A percentile compares a stretch with the other conserved stretches of the same genome.
Conservation (phyloP, 768 basidiomycete species). For the Leccinum disarticulatum region DNA sequence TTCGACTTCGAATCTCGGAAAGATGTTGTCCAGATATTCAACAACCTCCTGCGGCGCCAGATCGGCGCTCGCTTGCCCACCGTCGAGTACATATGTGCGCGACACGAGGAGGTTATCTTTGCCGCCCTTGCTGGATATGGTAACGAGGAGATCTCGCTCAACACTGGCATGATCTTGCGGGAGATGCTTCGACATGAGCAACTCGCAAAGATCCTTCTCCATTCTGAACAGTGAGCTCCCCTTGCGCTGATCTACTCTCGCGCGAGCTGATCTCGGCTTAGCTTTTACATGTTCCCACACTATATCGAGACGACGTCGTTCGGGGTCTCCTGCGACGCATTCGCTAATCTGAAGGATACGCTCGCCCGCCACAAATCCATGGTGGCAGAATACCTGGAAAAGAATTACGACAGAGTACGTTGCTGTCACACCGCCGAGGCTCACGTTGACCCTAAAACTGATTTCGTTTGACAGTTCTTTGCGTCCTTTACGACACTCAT, state of each 20-base stretch:
- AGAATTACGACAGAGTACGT: conserved; percentile 92
- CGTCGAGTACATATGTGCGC: conserved; percentile 85
- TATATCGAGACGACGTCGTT: conserved; percentile 98
- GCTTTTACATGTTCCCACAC: conserved; percentile 81
- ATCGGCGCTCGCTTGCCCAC: conserved; percentile 96
- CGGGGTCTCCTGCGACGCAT: conserved; percentile 97
- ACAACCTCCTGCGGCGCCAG: conserved; percentile 84
- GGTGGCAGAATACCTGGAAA: conserved; percentile 96
- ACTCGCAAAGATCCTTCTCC: conserved; percentile 82
- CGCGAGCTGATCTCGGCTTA: background rate
- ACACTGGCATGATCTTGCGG: conserved; percentile 96
- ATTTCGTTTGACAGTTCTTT: conserved; percentile 75
- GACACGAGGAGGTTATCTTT: conserved; percentile 75
- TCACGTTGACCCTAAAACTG: background rate
- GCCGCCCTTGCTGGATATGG: conserved; percentile 88
- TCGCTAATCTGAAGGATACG: conserved; percentile 96
- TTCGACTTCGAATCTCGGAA: conserved; percentile 95
- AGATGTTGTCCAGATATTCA: conserved; percentile 85
- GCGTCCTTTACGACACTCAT: conserved; percentile 91
- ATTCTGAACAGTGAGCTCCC: conserved; percentile 85
- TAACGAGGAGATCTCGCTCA: conserved; percentile 94
- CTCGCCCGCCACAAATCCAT: conserved; percentile 96
- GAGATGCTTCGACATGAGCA: conserved; percentile 96
- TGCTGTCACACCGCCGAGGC: background rate
- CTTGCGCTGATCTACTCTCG: background rate